phyloP scores from a whole-genome alignment of 2,329 filamentous ascomycete genomes.

The Venturia nashicola region DNA sequence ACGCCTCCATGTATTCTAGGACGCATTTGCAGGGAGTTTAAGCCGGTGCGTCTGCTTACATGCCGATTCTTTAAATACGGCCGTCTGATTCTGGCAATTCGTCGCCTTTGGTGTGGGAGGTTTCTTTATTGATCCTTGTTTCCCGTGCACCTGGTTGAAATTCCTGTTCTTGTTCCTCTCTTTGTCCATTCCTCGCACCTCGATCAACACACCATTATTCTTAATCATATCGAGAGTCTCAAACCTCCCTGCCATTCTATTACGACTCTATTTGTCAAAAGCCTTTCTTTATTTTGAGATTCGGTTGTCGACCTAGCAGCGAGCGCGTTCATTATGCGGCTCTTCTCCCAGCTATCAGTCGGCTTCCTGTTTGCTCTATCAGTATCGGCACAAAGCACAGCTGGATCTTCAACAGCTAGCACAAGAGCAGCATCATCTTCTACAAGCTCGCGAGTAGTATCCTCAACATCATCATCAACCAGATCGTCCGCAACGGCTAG shows the following conservation, averaged over 20 bases:
- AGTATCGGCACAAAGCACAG: background rate
- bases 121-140: background rate
- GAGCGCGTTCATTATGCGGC: background rate
- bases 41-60: constrained; percentile 1
- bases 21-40: background rate
- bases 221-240: background rate
- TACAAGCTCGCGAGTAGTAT: background rate
- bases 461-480: background rate
- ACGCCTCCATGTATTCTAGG: constrained; percentile 4
- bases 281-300: background rate
- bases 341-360: background rate
- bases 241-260: background rate
- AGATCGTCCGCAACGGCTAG: background rate
- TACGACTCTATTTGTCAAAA: background rate
- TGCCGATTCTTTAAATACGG: background rate
- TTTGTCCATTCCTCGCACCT: background rate
- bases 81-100: background rate
- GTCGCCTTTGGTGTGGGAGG: background rate
- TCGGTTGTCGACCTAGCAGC: background rate
- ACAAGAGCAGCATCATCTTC: background rate
- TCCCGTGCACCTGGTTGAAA: background rate
- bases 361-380: background rate
- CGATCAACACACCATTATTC: background rate
- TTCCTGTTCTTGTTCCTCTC: background rate
- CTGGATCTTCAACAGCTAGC: background rate